A percentile compares a stretch with the other conserved stretches of the same genome.
Evolutionary conservation across 176 grass and related monocot genomes (phyloP).

Genomic region (Elaeis guineensis): DNA sequence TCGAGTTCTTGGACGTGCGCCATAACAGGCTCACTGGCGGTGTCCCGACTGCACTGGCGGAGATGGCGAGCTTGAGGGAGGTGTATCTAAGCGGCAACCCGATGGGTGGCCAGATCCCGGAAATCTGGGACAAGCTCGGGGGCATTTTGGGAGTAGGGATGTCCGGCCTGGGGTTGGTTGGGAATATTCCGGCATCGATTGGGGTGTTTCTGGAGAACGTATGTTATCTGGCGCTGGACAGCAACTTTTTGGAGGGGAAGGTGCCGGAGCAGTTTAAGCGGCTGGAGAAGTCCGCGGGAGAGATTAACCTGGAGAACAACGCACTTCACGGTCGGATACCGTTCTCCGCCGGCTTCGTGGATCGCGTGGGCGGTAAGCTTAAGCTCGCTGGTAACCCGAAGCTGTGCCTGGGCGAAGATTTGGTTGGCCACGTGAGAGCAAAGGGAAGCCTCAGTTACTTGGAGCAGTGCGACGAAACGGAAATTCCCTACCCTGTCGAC

Average conservation of each 20-base stretch:
- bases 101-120: slow-evolving; percentile 35
- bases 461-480: neutral
- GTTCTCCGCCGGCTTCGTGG: slow-evolving; percentile 27
- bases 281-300: slow-evolving; percentile 26
- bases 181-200: slow-evolving; percentile 28
- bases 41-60: slow-evolving; percentile 19
- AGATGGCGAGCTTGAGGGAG: slow-evolving; percentile 27
- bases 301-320: slow-evolving; percentile 40
- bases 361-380: slow-evolving; percentile 18
- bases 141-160: slow-evolving; percentile 29
- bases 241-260: slow-evolving; percentile 32
- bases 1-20: slow-evolving; percentile 38
- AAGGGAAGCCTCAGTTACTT: neutral
- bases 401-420: slow-evolving; percentile 22
- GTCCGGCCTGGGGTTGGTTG: slow-evolving; percentile 26
- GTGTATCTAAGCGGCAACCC: slow-evolving; percentile 37
- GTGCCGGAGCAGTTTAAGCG: slow-evolving; percentile 27
- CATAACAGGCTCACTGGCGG: slow-evolving; percentile 34
- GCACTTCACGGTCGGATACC: slow-evolving; percentile 25
- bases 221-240: slow-evolving; percentile 28
- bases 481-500: slow-evolving; percentile 4
- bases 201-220: slow-evolving; percentile 18
- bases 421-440: neutral
- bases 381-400: slow-evolving; percentile 34
- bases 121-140: slow-evolving; percentile 27